Base-by-base conservation (phyloP, 805 yeast species). In the Pichia occidentalis region DNA sequence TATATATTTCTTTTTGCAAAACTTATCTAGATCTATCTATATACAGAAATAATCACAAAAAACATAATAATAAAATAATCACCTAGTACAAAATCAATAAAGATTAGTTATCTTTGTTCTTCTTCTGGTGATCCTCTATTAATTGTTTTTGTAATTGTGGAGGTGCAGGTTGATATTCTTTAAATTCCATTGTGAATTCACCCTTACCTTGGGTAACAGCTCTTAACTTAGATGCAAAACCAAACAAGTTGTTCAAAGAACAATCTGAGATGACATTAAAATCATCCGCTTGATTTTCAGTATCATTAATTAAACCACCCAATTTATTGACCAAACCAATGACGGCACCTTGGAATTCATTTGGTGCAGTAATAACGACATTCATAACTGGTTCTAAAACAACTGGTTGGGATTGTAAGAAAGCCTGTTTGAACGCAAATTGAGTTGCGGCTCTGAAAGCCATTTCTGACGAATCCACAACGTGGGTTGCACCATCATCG, bases 151-250 rank as follows among this genome's bases (percentile, higher is more conserved):
- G 98, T 49, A 90, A 70, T 49, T 86, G 95, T 25, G 90, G 85
- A 33, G 94, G 74, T 36, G 94, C 83, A 49, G 95, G 95, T 35
- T 90, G 77, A 61, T 90, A 92, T 55, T 86, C 84, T 58, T 84
- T 80, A 68, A 92, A 92, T 62, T 92, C 99, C 62, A 92, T 73
- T 2, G 95, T 76, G 63, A 92, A 92, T 66, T 94, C 97, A 55
- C 99, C 98, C 61, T 92, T 92, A 65, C 99, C 99, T 65, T 92
- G 98, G 12, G 98, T 90, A 43, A 85, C 78, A 16, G 98, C 97
- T 71, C 99, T 82, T 57, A 92, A 71, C 19, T 85, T 77, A 7
- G 97, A 85, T 7, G 97, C 95, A 58, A 92, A 85, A 26, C 98
- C 98, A 61, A 92, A 92, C 86, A 92, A 77, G 45, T 85, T 76